phyloP scores from a whole-genome alignment of 2,329 filamentous ascomycete genomes.

The Ascocoryne sarcoides region DNA sequence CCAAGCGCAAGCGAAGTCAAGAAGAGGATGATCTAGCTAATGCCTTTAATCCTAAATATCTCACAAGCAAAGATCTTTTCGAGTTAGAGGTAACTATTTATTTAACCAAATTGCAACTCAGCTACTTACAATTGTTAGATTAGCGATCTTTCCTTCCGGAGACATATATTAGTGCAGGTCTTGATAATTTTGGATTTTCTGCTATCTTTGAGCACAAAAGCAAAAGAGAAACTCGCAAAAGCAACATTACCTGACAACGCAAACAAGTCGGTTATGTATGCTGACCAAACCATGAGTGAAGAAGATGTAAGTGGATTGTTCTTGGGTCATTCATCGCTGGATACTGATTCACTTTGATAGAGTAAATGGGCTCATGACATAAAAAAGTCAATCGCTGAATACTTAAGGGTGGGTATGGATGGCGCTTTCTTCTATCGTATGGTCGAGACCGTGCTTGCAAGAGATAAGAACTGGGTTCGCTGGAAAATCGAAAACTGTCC shows the following conservation, averaged over 20 bases:
- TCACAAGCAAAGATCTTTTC: constrained; percentile 95
- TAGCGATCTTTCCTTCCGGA: constrained; percentile 85
- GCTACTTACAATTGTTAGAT: constrained; percentile 48
- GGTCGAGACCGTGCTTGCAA: constrained; percentile 88
- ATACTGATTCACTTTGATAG: constrained; percentile 32
- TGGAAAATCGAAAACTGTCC: constrained; percentile 97
- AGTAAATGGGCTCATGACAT: constrained; percentile 77
- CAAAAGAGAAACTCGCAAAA: constrained; percentile 69
- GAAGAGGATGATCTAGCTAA: constrained; percentile 55
- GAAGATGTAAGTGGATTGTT: constrained; percentile 63
- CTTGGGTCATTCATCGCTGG: background rate
- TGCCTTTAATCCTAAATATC: constrained; percentile 92
- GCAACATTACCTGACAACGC: constrained; percentile 46
- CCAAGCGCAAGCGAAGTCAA: constrained; percentile 61
- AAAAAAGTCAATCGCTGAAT: constrained; percentile 70
- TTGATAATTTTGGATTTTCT: constrained; percentile 93
- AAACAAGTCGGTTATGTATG: constrained; percentile 79
- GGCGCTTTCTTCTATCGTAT: constrained; percentile 93
- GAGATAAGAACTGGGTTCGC: constrained; percentile 97
- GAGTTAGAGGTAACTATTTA: constrained; percentile 70
- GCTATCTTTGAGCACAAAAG: constrained; percentile 73
- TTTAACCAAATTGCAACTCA: constrained; percentile 1
- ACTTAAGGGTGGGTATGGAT: constrained; percentile 71
- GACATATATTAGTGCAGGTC: constrained; percentile 90
- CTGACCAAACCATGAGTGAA: constrained; percentile 63